Percentiles rank a stretch among this genome's conserved stretches.
Evolutionary conservation across 768 basidiomycete species (phyloP).

Genomic region (Trametes sanguinea): DNA sequence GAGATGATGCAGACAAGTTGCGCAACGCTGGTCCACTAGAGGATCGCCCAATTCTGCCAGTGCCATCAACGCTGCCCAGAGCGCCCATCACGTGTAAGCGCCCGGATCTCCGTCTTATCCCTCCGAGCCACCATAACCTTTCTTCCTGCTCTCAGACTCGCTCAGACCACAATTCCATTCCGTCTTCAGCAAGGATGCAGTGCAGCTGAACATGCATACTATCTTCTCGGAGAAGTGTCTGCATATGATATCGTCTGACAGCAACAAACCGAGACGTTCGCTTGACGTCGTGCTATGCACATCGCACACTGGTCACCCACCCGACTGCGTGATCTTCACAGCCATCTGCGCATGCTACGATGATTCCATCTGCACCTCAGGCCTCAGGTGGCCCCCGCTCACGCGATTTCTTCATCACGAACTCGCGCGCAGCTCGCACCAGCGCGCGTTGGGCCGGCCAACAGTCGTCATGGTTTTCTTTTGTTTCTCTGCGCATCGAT

Average conservation of each 20-base stretch:
- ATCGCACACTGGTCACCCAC: neutral
- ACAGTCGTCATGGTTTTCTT: conserved; percentile 15
- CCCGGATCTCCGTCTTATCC: too few relatives aligned
- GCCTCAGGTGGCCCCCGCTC: neutral
- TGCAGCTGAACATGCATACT: too few relatives aligned
- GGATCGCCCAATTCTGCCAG: too few relatives aligned
- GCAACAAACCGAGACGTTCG: neutral
- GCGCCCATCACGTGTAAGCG: too few relatives aligned
- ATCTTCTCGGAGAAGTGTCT: too few relatives aligned
- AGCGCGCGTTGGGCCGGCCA: neutral
- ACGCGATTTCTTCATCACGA: neutral
- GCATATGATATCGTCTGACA: neutral
- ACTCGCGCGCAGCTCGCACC: neutral
- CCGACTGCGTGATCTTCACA: neutral
- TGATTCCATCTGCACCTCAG: neutral
- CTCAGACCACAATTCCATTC: neutral
- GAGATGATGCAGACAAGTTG: neutral
- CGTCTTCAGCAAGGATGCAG: neutral
- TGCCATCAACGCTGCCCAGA: too few relatives aligned
- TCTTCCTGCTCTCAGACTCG: too few relatives aligned
- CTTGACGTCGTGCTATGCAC: neutral
- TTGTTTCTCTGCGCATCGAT: neutral
- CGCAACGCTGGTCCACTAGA: too few relatives aligned
- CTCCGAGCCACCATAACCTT: too few relatives aligned
- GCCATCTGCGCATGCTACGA: neutral